phyloP scores from a whole-genome alignment of 345 rosid species.

The Eucalyptus melliodora region DNA sequence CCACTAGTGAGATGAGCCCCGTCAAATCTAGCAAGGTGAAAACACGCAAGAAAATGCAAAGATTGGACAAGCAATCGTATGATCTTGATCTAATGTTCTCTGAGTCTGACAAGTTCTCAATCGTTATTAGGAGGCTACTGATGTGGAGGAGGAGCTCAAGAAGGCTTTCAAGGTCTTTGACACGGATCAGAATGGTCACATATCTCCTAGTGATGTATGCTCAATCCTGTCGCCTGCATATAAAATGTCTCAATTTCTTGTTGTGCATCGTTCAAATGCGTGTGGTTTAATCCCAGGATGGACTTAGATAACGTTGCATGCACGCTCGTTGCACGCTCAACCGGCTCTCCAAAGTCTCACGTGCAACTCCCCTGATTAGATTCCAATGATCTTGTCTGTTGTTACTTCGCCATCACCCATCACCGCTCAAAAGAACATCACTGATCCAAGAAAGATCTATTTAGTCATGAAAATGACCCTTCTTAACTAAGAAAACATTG shows the following conservation, averaged over 20 bases:
- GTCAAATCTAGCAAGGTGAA: fast-evolving
- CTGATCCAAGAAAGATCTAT: not conserved
- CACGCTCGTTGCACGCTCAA: not conserved
- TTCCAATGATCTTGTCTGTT: not conserved
- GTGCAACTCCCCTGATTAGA: not conserved
- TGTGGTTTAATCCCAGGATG: not conserved
- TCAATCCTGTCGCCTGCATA: not conserved
- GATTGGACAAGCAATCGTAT: not conserved
- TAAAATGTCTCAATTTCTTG: not conserved
- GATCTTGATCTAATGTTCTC: not conserved
- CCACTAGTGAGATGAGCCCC: fast-evolving
- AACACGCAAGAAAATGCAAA: not conserved
- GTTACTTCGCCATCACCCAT: not conserved
- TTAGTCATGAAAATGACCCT: not conserved
- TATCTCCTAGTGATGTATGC: conserved; percentile 71
- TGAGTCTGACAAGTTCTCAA: not conserved
- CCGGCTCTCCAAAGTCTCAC: not conserved
- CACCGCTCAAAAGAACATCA: not conserved
- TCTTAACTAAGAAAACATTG: not conserved
- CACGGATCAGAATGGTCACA: conserved; percentile 69
- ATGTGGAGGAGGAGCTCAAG: conserved; percentile 61
- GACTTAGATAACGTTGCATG: not conserved
- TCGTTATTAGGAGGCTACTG: conserved; percentile 40
- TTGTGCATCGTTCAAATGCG: not conserved
- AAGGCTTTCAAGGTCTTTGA: conserved; percentile 87